These are phyloP conservation scores for Mortierella antarctica DNA, from an alignment of 192 early-diverging fungal species.

Conservation along the genomic window DNA sequence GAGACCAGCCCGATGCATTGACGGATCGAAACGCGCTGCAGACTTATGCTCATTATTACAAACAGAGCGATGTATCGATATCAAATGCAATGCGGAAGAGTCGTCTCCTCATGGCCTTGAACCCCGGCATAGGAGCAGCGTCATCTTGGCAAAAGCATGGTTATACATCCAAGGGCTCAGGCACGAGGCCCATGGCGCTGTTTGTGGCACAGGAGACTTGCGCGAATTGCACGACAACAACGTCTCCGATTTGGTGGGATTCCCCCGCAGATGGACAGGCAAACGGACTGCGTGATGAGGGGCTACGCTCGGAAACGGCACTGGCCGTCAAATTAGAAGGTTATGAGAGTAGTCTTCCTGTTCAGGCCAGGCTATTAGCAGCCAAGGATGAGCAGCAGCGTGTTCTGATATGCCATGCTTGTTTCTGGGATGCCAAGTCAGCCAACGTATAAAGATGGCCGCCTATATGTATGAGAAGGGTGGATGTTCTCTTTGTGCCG, in stretches of 20 bases:
- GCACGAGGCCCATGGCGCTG: not conserved
- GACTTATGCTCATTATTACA: slow-evolving; percentile 58
- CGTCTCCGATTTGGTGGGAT: slow-evolving; percentile 63
- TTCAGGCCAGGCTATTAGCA: not conserved
- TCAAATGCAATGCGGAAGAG: slow-evolving; percentile 60
- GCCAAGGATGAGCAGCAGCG: not conserved
- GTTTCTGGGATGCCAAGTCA: slow-evolving; percentile 25
- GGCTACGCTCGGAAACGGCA: not conserved
- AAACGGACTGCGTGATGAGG: not conserved
- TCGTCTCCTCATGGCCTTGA: slow-evolving; percentile 35
- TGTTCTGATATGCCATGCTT: slow-evolving; percentile 31
- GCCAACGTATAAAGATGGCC: not conserved
- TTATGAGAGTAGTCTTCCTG: slow-evolving; percentile 1
- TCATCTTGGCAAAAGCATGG: not conserved
- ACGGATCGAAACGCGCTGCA: slow-evolving; percentile 40
- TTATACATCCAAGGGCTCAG: too few species aligned
- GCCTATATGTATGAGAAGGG: not conserved
- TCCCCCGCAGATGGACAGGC: not conserved
- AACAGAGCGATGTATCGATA: slow-evolving; percentile 41
- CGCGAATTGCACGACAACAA: slow-evolving; percentile 24
- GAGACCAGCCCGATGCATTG: slow-evolving; percentile 33
- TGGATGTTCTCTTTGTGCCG: too few species aligned
- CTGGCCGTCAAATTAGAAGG: slow-evolving; percentile 21
- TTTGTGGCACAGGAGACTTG: slow-evolving; percentile 23
- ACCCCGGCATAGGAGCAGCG: slow-evolving; percentile 22